These are phyloP conservation scores for Glaciozyma martinii DNA, from an alignment of 768 basidiomycete species.

Conservation along the genomic window DNA sequence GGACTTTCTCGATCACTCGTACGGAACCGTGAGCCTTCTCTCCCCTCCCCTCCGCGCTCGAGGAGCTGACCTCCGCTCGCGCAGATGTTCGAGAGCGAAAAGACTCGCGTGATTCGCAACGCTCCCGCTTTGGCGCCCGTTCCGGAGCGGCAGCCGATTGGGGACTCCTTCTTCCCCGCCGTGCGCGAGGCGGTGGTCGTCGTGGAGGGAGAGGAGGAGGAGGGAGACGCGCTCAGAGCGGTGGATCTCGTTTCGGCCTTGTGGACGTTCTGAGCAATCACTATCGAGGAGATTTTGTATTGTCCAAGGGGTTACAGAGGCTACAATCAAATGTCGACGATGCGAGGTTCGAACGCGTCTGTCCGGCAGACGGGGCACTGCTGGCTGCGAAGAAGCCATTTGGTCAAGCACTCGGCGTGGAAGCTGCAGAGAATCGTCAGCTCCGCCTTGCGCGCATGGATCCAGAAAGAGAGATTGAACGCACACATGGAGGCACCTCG, in stretches of 20 bases:
- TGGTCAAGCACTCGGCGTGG: constrained; percentile 20
- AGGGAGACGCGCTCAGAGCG: constrained; percentile 22
- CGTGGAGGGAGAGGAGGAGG: constrained; percentile 9
- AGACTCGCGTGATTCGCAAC: constrained; percentile 65
- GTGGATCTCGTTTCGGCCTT: constrained; percentile 27
- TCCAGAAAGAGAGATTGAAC: background rate
- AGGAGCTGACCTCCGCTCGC: background rate
- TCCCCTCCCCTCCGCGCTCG: constrained; percentile 3
- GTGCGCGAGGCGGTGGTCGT: background rate
- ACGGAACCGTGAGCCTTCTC: constrained; percentile 39
- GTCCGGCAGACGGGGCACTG: no score
- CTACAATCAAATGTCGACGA: no score
- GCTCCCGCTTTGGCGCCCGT: constrained; percentile 51
- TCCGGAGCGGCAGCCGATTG: constrained; percentile 27
- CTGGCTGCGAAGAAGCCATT: no score
- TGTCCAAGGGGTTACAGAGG: no score
- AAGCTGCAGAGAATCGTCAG: constrained; percentile 7
- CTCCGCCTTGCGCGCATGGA: background rate
- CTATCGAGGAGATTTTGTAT: no score
- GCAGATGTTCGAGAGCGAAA: constrained; percentile 80
- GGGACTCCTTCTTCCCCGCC: constrained; percentile 30
- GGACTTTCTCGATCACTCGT: constrained; percentile 89
- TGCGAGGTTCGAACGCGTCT: no score
- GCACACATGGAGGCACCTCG: constrained; percentile 28
- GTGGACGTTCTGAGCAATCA: constrained; percentile 22